Evolutionary conservation across 2,329 filamentous ascomycete genomes (phyloP), one percentile per base, ranked within the genome.

Genomic region (Anisogramma anomala): DNA sequence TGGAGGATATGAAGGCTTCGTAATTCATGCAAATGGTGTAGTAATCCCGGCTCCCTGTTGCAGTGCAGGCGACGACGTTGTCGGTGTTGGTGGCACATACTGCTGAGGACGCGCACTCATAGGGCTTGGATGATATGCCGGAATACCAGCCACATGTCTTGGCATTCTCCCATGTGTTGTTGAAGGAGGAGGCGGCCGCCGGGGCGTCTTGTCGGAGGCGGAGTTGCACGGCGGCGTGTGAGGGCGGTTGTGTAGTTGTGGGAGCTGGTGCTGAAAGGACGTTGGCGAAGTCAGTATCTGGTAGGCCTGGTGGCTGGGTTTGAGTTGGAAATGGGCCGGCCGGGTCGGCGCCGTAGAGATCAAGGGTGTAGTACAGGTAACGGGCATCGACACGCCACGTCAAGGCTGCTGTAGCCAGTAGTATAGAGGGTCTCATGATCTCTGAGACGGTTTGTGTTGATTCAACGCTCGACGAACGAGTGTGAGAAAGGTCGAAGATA

Each of bases 21-120:
- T 55, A 58, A 43, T 63, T 56, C 11, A 63, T 42, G 33, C 63
- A 65, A 3, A 52, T 52, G 3, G 55, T 53, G 47, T 50, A 64
- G 42, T 63, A 62, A 0, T 53, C 53, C 6, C 48, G 49, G 3
- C 49, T 42, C 0, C 55, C 55, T 2, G 51, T 55, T 0, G 55
- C 54, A 2, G 46, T 53, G 43, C 63, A 65, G 6, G 52, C 61
- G 19, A 65, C 59, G 27, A 59, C 53, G n/a, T 60, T 46, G 13
- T 56, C 39, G 1, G 33, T 39, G 47, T 64, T 59, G 2, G 61
- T 65, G 5, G 52, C 40, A 45, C 55, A 57, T 5, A 39, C 46
- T 6, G 33, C 44, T 1, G 35, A 22, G 1, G 31, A 9, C 5
- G 39, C 18, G 42, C 55, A 42, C 15, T 20, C 26, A 18, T 28